Conservation (phyloP, 306 rosid species). For the Malus sylvestris region DNA sequence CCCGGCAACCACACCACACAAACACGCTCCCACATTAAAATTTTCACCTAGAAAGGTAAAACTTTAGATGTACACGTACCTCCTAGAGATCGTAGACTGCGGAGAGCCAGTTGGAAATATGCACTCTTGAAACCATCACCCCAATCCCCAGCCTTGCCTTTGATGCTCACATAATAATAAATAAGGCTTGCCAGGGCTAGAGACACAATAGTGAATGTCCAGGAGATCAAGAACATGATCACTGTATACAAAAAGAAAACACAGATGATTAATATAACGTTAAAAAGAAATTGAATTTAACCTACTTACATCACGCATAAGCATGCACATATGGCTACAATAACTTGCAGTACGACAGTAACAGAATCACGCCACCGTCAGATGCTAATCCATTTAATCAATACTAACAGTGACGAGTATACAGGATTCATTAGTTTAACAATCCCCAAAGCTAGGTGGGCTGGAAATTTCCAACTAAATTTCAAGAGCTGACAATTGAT, state of each 20-base stretch:
- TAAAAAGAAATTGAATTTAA: constrained; percentile 10
- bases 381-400: not conserved
- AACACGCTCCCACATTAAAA: not conserved
- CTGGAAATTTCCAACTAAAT: not conserved
- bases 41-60: not conserved
- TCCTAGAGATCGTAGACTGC: constrained; percentile 97
- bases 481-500: not conserved
- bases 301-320: not conserved
- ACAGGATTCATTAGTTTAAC: not conserved
- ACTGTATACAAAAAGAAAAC: constrained; percentile 50
- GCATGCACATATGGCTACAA: not conserved
- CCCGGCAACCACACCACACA: not conserved
- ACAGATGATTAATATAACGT: not conserved
- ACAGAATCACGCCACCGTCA: not conserved
- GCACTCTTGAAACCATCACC: constrained; percentile 99
- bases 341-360: not conserved
- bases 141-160: constrained; percentile 99
- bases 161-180: constrained; percentile 86
- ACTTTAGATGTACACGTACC: constrained; percentile 39
- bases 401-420: not conserved
- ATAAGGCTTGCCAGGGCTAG: constrained; percentile 95
- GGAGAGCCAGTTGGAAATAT: constrained; percentile 96
- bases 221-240: constrained; percentile 97
- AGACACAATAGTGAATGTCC: constrained; percentile 93
- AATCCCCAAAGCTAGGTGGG: not conserved